Evolutionary conservation across 2,329 filamentous ascomycete species (phyloP).

Genomic region (Sordariomycetes sp.): DNA sequence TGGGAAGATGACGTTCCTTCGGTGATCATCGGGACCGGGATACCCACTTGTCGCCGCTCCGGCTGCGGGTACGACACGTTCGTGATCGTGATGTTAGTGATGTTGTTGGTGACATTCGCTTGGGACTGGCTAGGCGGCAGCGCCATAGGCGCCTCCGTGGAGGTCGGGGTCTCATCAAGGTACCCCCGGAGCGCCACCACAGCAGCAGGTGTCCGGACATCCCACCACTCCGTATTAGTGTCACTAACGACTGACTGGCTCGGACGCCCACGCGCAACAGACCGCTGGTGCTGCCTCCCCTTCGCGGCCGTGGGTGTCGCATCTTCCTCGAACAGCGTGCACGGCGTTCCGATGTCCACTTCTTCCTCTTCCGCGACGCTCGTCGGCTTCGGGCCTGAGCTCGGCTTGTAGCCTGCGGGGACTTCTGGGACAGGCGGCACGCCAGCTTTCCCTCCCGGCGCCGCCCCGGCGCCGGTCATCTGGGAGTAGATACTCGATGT

Average conservation of each 20-base stretch:
- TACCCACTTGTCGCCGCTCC: too few relatives aligned
- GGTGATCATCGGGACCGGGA: too few relatives aligned
- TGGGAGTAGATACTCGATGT: slow-evolving; percentile 51
- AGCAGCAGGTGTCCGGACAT: background rate
- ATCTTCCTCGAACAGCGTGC: slow-evolving; percentile 61
- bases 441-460: background rate
- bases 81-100: too few relatives aligned
- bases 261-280: background rate
- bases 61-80: too few relatives aligned
- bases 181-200: background rate
- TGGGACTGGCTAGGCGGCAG: too few relatives aligned
- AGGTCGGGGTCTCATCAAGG: background rate
- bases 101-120: too few relatives aligned
- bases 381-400: slow-evolving; percentile 13
- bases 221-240: background rate
- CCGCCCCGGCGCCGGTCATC: slow-evolving; percentile 14
- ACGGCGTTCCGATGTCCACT: slow-evolving; percentile 38
- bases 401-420: slow-evolving; percentile 29
- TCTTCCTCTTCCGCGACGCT: slow-evolving; percentile 28
- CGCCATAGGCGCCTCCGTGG: background rate
- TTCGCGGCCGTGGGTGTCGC: slow-evolving; percentile 27
- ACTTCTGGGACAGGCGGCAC: slow-evolving; percentile 49
- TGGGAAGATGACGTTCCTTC: too few relatives aligned
- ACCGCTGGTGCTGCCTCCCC: slow-evolving; percentile 7
- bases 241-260: background rate